Conservation (phyloP, 305 asterid species). For the Ajuga reptans region DNA sequence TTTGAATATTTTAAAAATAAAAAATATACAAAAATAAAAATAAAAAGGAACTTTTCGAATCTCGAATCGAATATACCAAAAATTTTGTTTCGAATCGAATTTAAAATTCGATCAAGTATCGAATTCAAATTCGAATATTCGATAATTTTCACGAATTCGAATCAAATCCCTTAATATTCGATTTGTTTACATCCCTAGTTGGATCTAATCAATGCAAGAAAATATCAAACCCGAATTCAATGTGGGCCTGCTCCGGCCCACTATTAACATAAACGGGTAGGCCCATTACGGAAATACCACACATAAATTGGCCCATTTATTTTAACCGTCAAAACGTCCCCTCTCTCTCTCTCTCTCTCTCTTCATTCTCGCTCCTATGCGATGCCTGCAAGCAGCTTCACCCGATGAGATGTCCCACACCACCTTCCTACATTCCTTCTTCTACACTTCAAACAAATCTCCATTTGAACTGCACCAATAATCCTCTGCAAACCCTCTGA, state of each 20-base stretch:
- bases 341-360: neutral
- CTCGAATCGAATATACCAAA: too few species aligned
- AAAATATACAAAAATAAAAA: too few species aligned
- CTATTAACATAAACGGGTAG: neutral
- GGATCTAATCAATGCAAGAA: neutral
- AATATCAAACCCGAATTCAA: too few species aligned
- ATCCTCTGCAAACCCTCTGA: neutral
- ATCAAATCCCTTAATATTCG: too few species aligned
- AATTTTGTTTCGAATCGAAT: too few species aligned
- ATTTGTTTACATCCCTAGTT: too few species aligned
- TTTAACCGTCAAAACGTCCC: conserved; percentile 20
- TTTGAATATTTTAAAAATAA: too few species aligned
- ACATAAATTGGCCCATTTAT: neutral
- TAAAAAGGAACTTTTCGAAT: too few species aligned
- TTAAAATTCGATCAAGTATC: too few species aligned
- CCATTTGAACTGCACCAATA: conserved; percentile 4
- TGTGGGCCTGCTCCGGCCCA: neutral
- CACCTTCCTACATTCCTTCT: conserved; percentile 20
- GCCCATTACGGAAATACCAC: conserved; percentile 5
- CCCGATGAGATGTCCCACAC: conserved; percentile 20
- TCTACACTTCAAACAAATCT: conserved; percentile 25
- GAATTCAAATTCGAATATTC: too few species aligned
- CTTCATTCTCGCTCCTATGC: neutral
- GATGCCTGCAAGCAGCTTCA: conserved; percentile 10
- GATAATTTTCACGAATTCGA: too few species aligned